Evolutionary conservation across 495 filamentous ascomycete species (phyloP), one percentile per base, ranked within the genome.

Genomic region (Friedmanniomyces simplex): DNA sequence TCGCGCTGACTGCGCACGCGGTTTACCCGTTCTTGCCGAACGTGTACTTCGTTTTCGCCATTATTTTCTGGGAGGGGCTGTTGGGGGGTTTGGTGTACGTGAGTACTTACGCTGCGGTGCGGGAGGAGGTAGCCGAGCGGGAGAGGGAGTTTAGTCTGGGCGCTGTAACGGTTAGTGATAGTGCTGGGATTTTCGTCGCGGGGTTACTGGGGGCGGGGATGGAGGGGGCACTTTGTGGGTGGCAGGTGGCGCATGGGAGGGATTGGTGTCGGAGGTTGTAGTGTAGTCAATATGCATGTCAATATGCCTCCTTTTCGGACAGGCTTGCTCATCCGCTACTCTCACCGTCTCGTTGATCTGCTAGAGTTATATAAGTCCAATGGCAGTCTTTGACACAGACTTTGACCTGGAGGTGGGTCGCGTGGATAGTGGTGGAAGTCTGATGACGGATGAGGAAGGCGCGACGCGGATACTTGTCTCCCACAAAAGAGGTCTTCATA

Each of bases 51-150:
- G 70, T 96, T 3, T 96, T 95, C 67, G 65, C 77, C 6, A 73
- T 96, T 46, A 73, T 95, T n/a, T 95, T 96, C 66, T 96, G 93
- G 91, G 91, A 96, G 67, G 93, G 93, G 0, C 69, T 98, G 39
- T 74, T 98, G 0, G 93, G 93, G 6, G 93, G 93, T 0, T 71
- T 84, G 10, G 93, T 96, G 0, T 98, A 98, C 64, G 89, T 97
- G 45, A 96, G 91, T 58, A 95, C 91, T 0, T 98, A 96, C 71
- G 89, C 91, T 0, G 86, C 91, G 69, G 93, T 98, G 58, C 82
- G 84, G 64, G 87, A 96, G 53, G 79, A 82, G 10, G 85, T 95
- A 0, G 79, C 81, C 0, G 69, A 76, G 7, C 78, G 81, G 36
- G 91, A 96, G 43, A 76, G 93, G 18, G 93, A 98, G 72, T 96